phyloP scores from a whole-genome alignment of 352 stramenopile genomes.

The Globisporangium sylvaticum region DNA sequence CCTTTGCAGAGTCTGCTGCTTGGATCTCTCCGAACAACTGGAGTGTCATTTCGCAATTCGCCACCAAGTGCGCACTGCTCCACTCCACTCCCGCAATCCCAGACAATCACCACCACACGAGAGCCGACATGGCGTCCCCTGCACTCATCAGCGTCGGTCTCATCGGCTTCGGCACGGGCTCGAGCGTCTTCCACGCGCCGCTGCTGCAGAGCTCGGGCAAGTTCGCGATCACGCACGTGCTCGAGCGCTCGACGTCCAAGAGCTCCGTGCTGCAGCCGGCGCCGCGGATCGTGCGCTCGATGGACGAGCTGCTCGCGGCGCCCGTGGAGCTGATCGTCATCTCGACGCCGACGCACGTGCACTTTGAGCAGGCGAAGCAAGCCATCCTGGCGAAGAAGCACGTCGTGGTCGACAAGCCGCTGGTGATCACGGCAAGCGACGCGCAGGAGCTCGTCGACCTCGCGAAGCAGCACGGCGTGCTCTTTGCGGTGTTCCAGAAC shows the following conservation, averaged over 20 bases:
- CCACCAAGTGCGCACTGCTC: neutral
- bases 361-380: conserved; percentile 74
- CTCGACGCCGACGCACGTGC: conserved; percentile 64
- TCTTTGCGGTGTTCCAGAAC: conserved; percentile 80
- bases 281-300: conserved; percentile 63
- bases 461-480: conserved; percentile 43
- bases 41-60: conserved; percentile 6
- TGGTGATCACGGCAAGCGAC: conserved; percentile 52
- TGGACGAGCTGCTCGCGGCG: conserved; percentile 60
- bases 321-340: conserved; percentile 67
- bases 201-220: conserved; percentile 53
- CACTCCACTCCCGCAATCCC: neutral
- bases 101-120: neutral
- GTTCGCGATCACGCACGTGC: conserved; percentile 72
- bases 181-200: conserved; percentile 71
- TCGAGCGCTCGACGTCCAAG: conserved; percentile 68
- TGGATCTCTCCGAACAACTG: neutral
- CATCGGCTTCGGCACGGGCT: conserved; percentile 68
- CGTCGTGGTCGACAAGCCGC: conserved; percentile 73
- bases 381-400: conserved; percentile 68
- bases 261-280: conserved; percentile 40
- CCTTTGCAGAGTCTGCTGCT: neutral
- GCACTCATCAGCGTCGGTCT: conserved; percentile 51
- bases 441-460: conserved; percentile 47
- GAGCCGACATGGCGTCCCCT: neutral